Base-by-base conservation (phyloP, 441 rosid genomes). In the Erysimum pusillum region DNA sequence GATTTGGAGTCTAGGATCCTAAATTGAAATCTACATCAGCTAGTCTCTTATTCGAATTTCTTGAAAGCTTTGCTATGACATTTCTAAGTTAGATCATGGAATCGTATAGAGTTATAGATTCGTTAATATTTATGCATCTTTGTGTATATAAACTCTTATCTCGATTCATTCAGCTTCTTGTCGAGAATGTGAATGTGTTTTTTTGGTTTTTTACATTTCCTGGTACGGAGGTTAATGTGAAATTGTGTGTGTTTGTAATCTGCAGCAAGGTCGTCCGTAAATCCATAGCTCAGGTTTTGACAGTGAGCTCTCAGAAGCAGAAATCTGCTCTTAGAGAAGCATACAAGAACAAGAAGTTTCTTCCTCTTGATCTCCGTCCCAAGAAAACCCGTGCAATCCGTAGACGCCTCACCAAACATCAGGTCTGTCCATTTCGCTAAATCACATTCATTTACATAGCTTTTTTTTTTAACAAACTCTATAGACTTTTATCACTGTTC, bases 351-450 rank as follows among this genome's bases (percentile, higher is more conserved):
- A 96, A 90, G 86, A 96, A 90, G 86, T 82, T 82, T 36, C 70
- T 93, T 77, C 99, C 99, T 5, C 96, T 96, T 28, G 99, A 96
- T 82, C 87, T 96, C 35, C 99, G 99, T 71, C 97, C 97, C 66
- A 96, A 96, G 92, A 96, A 93, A 82, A 95, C 98, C 59, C 82
- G 99, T 46, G 97, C 99, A 9, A 95, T 95, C 58, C 85, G 97
- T 18, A 81, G 98, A 70, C 89, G 92, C 71, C 97, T 96, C 44
- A 91, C 98, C 54, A 95, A 88, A 84, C 91, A 91, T 51, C 97
- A 93, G 98, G 99, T 91, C 39, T 54, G 38, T 31, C 12, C 0
- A 0, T 34, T 14, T 2, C 22, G 5, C 15, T 63, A 11, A 3
- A 5, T 6, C 59, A 8, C 14, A 14, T n/a, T 20, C 32, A 7